Evolutionary conservation across 768 basidiomycete genomes (phyloP), one percentile per base, ranked within the genome.

Genomic region (Tricholoma furcatifolium): DNA sequence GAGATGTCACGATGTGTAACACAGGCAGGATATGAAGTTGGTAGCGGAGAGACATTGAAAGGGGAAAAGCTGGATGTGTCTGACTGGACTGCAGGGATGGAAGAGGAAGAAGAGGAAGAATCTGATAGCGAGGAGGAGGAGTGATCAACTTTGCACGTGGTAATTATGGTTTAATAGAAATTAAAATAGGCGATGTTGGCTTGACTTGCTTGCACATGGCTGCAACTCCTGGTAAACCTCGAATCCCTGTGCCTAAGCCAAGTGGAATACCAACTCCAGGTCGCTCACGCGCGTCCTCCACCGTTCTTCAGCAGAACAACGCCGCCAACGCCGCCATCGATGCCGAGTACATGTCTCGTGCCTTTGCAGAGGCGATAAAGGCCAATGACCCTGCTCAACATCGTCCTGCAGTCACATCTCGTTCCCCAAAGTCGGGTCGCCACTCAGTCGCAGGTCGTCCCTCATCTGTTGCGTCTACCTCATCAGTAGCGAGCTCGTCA

Each of bases 381-480:
- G 81, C 88, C 48, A 90, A 92, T 60, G 87, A 92, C 65, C 90
- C 90, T 35, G 81, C 86, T 15, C 79, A 81, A 39, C 89, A 91
- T 74, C 48, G 69, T 69, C 43, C 60, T 67, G 58, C 42, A 63
- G 48, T 77, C 6, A 67, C 79, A 20, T 79, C 82, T 11, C 71
- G 83, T 41, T 82, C 82, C 7, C 72, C 81, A 27, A 74, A 72
- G 46, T 72, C 80, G n/a, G 79, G 81, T 20, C 75, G 86, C 36
- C 72, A 71, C 46, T 77, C 77, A 14, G 74, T 73, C 18, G 61
- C 69, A 35, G 74, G 67, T 1, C 64, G 77, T 10, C 79, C 86
- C 2, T 74, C 82, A 20, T 89, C 87, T 14, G 74, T 74, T 43
- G 79, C 84, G 27, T 88, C 88, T 15, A 74, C 79, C 20, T 75